Evolutionary conservation across 2,329 filamentous ascomycete genomes (phyloP).

Genomic region (Botrytis cinerea): DNA sequence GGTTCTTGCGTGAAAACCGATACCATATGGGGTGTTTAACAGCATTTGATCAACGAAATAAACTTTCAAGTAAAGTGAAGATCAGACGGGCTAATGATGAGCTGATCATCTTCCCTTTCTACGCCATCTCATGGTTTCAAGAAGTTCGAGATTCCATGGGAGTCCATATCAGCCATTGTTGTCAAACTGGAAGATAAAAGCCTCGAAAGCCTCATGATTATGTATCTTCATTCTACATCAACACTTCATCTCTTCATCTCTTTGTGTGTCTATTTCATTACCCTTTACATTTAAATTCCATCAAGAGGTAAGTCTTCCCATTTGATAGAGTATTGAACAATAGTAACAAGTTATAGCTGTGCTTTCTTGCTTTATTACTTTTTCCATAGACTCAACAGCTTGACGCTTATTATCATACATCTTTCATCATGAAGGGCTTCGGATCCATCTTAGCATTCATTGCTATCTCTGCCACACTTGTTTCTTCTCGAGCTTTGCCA

Average conservation of each 20-base stretch:
- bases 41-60: neutral
- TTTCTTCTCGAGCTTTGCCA: constrained; percentile 40
- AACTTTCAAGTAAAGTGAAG: constrained; percentile 24
- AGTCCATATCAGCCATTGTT: neutral
- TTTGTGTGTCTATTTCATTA: neutral
- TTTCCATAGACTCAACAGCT: constrained; percentile 33
- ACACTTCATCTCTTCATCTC: constrained; percentile 33
- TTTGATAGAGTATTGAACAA: neutral
- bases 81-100: constrained; percentile 37
- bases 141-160: neutral
- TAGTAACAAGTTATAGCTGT: constrained; percentile 36
- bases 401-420: constrained; percentile 30
- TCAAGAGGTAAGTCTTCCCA: constrained; percentile 34
- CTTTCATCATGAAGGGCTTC: constrained; percentile 46
- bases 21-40: neutral
- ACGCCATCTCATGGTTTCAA: constrained; percentile 25
- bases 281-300: constrained; percentile 19
- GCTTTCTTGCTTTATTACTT: constrained; percentile 36
- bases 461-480: constrained; percentile 43
- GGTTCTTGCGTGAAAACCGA: neutral
- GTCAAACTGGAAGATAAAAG: constrained; percentile 12
- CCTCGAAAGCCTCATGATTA: constrained; percentile 6
- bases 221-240: constrained; percentile 27
- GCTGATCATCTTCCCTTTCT: constrained; percentile 24
- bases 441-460: constrained; percentile 44